Conservation (phyloP, 257 asterid species). For the Solanum chiquidenum region DNA sequence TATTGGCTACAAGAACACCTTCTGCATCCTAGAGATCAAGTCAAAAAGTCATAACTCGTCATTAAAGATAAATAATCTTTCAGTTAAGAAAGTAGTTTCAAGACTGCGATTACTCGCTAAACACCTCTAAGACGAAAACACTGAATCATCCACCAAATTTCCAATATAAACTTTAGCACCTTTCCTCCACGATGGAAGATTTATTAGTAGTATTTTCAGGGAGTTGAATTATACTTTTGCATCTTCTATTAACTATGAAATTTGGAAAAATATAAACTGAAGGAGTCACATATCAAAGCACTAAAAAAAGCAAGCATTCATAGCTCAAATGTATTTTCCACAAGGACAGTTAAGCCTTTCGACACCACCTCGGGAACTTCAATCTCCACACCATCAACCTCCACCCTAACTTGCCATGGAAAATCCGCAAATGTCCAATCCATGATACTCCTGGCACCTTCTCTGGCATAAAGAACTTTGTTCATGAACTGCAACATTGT, state of each 20-base stretch:
- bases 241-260: not conserved
- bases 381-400: slow-evolving; percentile 87
- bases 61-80: not conserved
- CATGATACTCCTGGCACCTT: slow-evolving; percentile 94
- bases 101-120: not conserved
- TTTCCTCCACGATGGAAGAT: not conserved
- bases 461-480: slow-evolving; percentile 97
- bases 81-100: not conserved
- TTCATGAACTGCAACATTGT: slow-evolving; percentile 83
- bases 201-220: not conserved
- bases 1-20: slow-evolving; percentile 88
- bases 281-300: not conserved
- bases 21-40: slow-evolving; percentile 65
- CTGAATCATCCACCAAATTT: not conserved
- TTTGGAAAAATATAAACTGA: not conserved
- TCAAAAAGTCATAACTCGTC: not conserved
- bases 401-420: slow-evolving; percentile 90
- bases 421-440: slow-evolving; percentile 87
- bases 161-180: not conserved
- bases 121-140: not conserved
- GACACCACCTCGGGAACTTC: slow-evolving; percentile 94
- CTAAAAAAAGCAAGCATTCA: not conserved
- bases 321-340: not conserved
- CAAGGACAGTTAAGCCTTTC: not conserved
- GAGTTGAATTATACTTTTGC: not conserved